Conservation (phyloP, 352 stramenopile genomes). For the Globisporangium viniferum region DNA sequence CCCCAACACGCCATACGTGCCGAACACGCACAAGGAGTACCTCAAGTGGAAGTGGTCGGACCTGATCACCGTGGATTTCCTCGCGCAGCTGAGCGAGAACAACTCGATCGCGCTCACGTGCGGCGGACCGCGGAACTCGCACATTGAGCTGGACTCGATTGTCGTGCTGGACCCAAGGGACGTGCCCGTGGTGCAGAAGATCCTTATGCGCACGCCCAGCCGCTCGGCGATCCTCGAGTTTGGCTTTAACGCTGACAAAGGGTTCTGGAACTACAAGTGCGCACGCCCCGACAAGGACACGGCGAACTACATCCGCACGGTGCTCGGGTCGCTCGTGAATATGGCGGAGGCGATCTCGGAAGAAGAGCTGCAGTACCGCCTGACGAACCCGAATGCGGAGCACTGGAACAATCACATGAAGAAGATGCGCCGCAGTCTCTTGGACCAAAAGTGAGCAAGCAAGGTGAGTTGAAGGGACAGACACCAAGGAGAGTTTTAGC, state of each 20-base stretch:
- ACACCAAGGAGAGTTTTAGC: not conserved
- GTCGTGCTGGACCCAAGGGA: conserved; percentile 80
- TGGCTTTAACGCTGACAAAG: conserved; percentile 83
- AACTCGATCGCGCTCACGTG: conserved; percentile 68
- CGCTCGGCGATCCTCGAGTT: conserved; percentile 81
- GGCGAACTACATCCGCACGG: conserved; percentile 89
- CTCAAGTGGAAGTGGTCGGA: conserved; percentile 93
- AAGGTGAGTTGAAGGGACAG: not conserved
- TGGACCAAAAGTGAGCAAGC: conserved; percentile 47
- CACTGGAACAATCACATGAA: conserved; percentile 85
- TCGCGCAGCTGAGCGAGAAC: conserved; percentile 54
- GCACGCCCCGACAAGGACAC: conserved; percentile 85
- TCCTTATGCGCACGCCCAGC: conserved; percentile 53
- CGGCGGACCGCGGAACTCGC: conserved; percentile 66
- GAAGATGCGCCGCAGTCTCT: conserved; percentile 61
- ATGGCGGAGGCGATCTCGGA: conserved; percentile 89
- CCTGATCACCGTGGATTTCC: conserved; percentile 88
- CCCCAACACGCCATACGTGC: conserved; percentile 80
- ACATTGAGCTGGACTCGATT: conserved; percentile 83
- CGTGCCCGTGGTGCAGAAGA: conserved; percentile 57
- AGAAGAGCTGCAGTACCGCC: conserved; percentile 87
- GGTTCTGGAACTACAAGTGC: conserved; percentile 89
- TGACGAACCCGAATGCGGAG: conserved; percentile 68
- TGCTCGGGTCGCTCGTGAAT: conserved; percentile 88
- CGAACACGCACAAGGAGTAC: conserved; percentile 86